These are phyloP conservation scores for Diversispora eburnea DNA, from an alignment of 192 early-diverging fungal species.

Conservation along the genomic window DNA sequence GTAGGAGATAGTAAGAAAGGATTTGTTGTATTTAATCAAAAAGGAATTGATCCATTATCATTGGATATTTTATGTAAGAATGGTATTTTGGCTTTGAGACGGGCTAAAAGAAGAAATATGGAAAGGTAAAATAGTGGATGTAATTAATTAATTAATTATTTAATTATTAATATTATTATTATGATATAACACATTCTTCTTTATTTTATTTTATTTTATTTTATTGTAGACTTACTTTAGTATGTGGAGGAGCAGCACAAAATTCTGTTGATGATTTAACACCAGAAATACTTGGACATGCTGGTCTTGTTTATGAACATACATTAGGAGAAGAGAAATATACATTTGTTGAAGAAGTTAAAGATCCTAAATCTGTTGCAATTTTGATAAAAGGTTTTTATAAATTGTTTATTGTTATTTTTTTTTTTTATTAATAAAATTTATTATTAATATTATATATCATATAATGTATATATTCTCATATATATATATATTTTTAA, in stretches of 20 bases:
- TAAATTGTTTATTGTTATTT: neutral
- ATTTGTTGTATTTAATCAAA: constrained; percentile 98
- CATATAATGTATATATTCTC: too few species aligned
- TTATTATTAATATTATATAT: too few species aligned
- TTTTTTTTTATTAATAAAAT: neutral
- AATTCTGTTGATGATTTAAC: constrained; percentile 98
- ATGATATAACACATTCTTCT: neutral
- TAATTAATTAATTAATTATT: neutral
- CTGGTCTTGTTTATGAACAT: constrained; percentile 94
- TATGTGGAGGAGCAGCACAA: constrained; percentile 91
- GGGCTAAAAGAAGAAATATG: constrained; percentile 99
- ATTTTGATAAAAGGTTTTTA: constrained; percentile 84
- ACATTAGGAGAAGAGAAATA: constrained; percentile 98
- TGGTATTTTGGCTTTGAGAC: constrained; percentile 87
- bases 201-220: too few species aligned
- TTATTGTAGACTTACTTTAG: constrained; percentile 67
- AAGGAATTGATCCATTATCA: constrained; percentile 97
- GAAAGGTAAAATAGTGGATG: constrained; percentile 54
- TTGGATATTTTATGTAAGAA: constrained; percentile 96
- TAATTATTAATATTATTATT: constrained; percentile 1
- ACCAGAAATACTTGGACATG: constrained; percentile 78
- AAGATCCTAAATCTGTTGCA: constrained; percentile 85
- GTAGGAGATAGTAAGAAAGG: constrained; percentile 80
- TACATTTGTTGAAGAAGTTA: constrained; percentile 96
- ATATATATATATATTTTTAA: neutral